Evolutionary conservation across 2,329 filamentous ascomycete genomes (phyloP), one percentile per base, ranked within the genome.

Genomic region (Penicillium brevicompactum): DNA sequence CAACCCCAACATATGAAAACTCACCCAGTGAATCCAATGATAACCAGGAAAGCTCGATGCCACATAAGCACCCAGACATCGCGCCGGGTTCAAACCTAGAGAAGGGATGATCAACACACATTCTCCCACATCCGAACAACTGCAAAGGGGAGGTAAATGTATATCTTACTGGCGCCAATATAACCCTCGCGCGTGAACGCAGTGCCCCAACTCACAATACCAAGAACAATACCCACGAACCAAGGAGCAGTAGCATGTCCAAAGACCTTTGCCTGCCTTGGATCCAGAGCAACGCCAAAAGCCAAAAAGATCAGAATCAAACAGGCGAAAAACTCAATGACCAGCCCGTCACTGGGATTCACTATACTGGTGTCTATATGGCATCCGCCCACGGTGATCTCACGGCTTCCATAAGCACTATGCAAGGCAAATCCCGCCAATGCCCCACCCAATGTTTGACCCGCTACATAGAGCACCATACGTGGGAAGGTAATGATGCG

Each of bases 281-380:
- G 82, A 63, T 84, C 82, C 4, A 84, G 70, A 14, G 80, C 81
- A 10, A 82, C 77, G 1, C 81, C 80, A 57, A 82, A 83, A 0
- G 79, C 74, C 18, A 83, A 70, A 59, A 81, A 76, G 0, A 84
- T 63, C 13, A 82, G 57, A 1, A 76, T 70, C n/a, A 80, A 72
- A 4, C 71, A 74, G 4, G 74, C 72, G 51, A 80, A 72, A 40
- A 78, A 77, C 60, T 84, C 82, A 38, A 80, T 72, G 8, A 79
- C 68, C 51, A 82, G 78, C 14, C 75, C 78, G 49, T 78, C 73
- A 0, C 67, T 70, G 1, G 73, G 57, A 0, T 69, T 66, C 2
- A 78, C 72, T 34, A 74, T 38, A 5, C 64, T 60, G 2, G 69
- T 63, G 55, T 78, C 70, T 59, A 74, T 65, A 53, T 70, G 69